Conservation (phyloP, 192 early-diverging fungal genomes). For the Coemansia sp. region DNA sequence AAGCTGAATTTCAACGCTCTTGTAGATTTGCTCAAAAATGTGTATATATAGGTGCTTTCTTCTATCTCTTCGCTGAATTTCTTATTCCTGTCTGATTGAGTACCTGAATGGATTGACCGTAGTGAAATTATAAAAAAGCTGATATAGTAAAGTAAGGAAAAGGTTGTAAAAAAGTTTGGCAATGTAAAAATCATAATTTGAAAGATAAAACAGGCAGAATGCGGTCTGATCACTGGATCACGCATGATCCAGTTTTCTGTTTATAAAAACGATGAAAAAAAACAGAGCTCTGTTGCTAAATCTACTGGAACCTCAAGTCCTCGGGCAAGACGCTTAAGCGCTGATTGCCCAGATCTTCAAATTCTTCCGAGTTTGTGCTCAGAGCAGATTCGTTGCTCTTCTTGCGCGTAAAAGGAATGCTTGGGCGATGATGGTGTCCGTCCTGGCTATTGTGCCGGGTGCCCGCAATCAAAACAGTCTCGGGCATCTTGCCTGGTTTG, state of each 20-base stretch:
- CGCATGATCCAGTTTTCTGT: background rate
- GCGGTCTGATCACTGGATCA: background rate
- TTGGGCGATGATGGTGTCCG: slow-evolving; percentile 5
- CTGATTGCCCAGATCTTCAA: slow-evolving; percentile 40
- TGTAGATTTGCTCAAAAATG: no score
- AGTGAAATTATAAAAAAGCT: no score
- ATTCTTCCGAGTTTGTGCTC: slow-evolving; percentile 20
- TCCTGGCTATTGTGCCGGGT: slow-evolving; percentile 16
- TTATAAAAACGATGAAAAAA: background rate
- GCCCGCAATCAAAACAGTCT: slow-evolving; percentile 18
- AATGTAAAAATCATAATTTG: background rate
- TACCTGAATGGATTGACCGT: no score
- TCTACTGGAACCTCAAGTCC: slow-evolving; percentile 21
- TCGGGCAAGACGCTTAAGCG: slow-evolving; percentile 36
- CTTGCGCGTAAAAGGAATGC: slow-evolving; percentile 6
- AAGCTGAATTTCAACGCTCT: no score
- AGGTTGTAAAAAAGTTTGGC: background rate
- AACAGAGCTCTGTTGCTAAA: background rate
- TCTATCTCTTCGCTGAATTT: no score
- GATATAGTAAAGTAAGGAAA: slow-evolving; percentile 3
- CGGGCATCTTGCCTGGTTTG: slow-evolving; percentile 17
- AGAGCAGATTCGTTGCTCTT: background rate
- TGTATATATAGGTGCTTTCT: no score
- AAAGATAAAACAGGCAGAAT: background rate
- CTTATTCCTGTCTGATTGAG: no score